A percentile compares a stretch with the other conserved stretches of the same genome.
Evolutionary conservation across 495 filamentous ascomycete genomes (phyloP).

Genomic region (Extremus antarcticus): DNA sequence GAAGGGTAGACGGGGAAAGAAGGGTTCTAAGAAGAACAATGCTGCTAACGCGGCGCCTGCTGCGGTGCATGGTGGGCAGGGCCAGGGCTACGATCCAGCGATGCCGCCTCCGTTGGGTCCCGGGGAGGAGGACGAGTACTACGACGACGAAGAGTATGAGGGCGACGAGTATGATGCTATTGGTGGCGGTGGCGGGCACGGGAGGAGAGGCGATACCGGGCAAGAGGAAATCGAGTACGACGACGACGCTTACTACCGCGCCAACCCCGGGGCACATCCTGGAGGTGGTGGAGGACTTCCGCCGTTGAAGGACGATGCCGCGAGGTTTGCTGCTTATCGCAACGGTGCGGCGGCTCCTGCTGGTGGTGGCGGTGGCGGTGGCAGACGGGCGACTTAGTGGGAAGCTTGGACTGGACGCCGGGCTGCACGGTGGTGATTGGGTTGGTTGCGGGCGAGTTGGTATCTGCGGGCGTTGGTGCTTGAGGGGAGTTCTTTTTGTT

Average conservation of each 20-base stretch:
- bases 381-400: neutral
- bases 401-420: no score
- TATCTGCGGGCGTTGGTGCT: no score
- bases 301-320: neutral
- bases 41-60: constrained; percentile 6
- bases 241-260: neutral
- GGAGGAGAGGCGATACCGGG: neutral
- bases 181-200: neutral
- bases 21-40: constrained; percentile 30
- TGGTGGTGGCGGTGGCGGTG: neutral
- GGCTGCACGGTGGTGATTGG: no score
- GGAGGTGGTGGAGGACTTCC: neutral
- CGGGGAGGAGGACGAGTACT: constrained; percentile 7
- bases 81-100: constrained; percentile 6
- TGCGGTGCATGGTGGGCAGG: neutral
- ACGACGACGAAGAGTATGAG: constrained; percentile 2
- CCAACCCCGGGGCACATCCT: neutral
- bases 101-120: neutral
- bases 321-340: neutral
- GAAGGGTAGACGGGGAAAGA: constrained; percentile 76
- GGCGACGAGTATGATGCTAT: constrained; percentile 7
- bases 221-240: constrained; percentile 5
- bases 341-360: neutral
- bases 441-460: no score
- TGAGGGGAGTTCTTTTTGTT: no score